Evolutionary conservation across 345 rosid genomes (phyloP).

Genomic region (Raphanus sativus): DNA sequence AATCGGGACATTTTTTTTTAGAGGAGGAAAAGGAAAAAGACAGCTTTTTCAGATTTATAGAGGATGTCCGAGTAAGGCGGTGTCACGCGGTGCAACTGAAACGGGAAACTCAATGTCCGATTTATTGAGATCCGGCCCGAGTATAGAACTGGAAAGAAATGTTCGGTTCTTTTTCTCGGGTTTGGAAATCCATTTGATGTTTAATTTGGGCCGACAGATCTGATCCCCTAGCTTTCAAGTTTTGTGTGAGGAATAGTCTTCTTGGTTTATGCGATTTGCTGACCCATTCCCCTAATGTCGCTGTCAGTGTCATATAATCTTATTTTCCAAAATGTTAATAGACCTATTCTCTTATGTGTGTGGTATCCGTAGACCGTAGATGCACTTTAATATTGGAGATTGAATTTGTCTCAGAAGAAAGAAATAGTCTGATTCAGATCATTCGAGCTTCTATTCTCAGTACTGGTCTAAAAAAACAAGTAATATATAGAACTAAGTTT

Average conservation of each 20-base stretch:
- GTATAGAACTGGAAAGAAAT: not conserved
- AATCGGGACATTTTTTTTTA: not conserved
- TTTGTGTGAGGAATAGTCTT: too few species aligned
- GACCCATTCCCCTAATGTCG: too few species aligned
- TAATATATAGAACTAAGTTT: too few species aligned
- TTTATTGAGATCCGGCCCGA: not conserved
- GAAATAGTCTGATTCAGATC: not conserved
- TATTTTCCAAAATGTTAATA: too few species aligned
- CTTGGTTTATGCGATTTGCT: too few species aligned
- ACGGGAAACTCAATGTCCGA: conserved; percentile 15
- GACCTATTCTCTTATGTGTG: too few species aligned
- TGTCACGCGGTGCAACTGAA: conserved; percentile 1
- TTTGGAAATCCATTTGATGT: too few species aligned
- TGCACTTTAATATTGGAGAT: too few species aligned
- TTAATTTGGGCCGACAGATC: too few species aligned
- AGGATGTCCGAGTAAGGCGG: conserved; percentile 4
- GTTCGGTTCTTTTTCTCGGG: not conserved
- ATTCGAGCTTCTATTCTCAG: not conserved
- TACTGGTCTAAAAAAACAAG: not conserved
- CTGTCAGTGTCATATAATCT: too few species aligned
- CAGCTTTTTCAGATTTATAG: not conserved
- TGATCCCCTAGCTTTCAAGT: too few species aligned
- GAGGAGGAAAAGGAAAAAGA: not conserved
- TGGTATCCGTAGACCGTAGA: too few species aligned
- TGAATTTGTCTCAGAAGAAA: not conserved